Conservation (phyloP, 495 filamentous ascomycete species). For the Jackrogersella multiformis region DNA sequence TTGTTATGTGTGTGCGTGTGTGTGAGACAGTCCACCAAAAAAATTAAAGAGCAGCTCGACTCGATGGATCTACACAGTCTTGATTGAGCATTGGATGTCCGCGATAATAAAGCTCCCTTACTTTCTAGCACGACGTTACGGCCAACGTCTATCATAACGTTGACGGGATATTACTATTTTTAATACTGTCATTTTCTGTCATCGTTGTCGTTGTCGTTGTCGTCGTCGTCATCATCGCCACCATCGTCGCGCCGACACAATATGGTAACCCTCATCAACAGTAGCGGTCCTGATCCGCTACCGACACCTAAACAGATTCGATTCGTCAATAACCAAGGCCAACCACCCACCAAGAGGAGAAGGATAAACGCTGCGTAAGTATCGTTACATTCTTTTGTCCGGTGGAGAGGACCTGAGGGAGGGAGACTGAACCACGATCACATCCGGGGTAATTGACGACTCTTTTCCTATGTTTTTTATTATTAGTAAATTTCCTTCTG, state of each 20-base stretch:
- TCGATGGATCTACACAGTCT: conserved; percentile 23
- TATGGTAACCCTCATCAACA: conserved; percentile 56
- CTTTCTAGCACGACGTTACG: conserved; percentile 15
- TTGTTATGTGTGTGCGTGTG: conserved; percentile 21
- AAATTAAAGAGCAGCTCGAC: conserved; percentile 14
- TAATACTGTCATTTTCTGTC: background rate
- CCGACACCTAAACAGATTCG: conserved; percentile 69
- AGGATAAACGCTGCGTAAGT: conserved; percentile 84
- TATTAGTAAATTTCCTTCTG: conserved; percentile 24
- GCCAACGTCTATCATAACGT: conserved; percentile 3
- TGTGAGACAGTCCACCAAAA: conserved; percentile 38
- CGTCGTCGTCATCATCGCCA: conserved; percentile 7
- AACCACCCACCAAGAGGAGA: conserved; percentile 80
- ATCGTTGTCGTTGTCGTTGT: background rate
- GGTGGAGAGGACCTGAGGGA: conserved; percentile 27
- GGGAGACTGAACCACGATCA: conserved; percentile 22
- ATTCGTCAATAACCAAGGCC: conserved; percentile 83
- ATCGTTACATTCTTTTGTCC: conserved; percentile 38
- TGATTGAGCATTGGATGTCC: conserved; percentile 14
- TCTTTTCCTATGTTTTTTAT: conserved; percentile 24
- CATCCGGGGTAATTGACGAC: conserved; percentile 32
- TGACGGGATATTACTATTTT: no score
- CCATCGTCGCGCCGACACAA: conserved; percentile 17
- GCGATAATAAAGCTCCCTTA: conserved; percentile 13
- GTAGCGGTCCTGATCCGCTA: conserved; percentile 46